Base-by-base conservation (phyloP, 75 land plant species). In the Larix kaempferi region DNA sequence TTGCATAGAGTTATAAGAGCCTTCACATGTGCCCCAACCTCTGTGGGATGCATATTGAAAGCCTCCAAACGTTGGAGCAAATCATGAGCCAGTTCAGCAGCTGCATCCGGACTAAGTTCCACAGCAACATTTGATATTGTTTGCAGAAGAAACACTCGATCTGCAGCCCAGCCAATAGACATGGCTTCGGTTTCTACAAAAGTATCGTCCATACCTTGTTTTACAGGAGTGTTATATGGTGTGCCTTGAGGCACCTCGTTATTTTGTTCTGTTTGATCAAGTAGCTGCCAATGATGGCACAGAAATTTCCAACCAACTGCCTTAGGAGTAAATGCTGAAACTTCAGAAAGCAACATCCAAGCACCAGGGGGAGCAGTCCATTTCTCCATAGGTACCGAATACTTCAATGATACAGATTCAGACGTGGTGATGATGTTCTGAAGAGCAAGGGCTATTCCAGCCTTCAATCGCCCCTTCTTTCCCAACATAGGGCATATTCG, bases 1-100 rank as follows among this genome's bases (percentile, higher is more conserved):
- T 85, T 92, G 88, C 98, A 93, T 49, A 95, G 79, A 69, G 87
- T 89, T 80, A 75, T 88, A 16, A 95, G 89, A 23, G 95, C 91
- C 73, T 89, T 87, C 23, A 89, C 90, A 86, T 95, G 98, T 67
- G 98, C 98, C 71, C 90, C 90, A 56, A 95, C 93, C 95, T 95
- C 98, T 56, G 89, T 84, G 35, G 91, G 83, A 76, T 95, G 94
- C 98, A 95, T 93, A 78, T 85, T 84, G 77, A 95, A 95, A n/a
- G 82, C 82, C 78, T 91, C 87, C 80, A 95, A 72, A 25, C 92
- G 78, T 66, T 77, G 66, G 12, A 95, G 88, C 78, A 93, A 79
- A 52, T 91, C 86, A 41, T 81, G 85, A 39, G 95, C 95, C 71
- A 95, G 74, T 33, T 91, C 95, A 16, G 95, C 90, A 73, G 98